phyloP scores from a whole-genome alignment of 306 rosid species.

The Albizia julibrissin region DNA sequence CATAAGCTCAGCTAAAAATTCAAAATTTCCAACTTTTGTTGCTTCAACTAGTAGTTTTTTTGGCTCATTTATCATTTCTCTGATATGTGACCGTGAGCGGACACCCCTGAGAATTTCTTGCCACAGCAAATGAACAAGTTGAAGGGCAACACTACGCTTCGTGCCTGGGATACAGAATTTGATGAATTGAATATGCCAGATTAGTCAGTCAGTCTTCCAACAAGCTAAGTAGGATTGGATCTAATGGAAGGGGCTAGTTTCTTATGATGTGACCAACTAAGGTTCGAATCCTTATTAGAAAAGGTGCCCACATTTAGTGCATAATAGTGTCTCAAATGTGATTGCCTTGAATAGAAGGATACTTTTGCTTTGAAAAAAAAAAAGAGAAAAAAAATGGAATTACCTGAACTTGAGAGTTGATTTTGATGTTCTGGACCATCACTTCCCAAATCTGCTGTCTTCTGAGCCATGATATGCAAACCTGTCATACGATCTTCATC shows the following conservation, averaged over 20 bases:
- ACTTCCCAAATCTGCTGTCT: slow-evolving; percentile 14
- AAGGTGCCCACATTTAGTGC: no score
- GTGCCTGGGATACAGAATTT: slow-evolving; percentile 13
- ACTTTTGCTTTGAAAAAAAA: no score
- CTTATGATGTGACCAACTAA: no score
- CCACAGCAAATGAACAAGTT: slow-evolving; percentile 37
- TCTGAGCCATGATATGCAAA: slow-evolving; percentile 37
- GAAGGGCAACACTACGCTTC: slow-evolving; percentile 13
- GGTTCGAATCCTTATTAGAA: no score
- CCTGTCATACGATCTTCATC: slow-evolving; percentile 23
- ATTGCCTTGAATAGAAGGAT: no score
- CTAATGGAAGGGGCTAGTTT: no score
- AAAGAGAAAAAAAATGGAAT: neutral
- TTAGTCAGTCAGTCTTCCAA: neutral
- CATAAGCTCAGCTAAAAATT: slow-evolving; percentile 37
- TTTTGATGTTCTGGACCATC: neutral
- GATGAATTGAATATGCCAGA: neutral
- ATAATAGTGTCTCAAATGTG: no score
- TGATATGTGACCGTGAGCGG: neutral
- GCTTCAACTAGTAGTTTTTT: slow-evolving; percentile 30
- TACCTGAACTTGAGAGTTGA: slow-evolving; percentile 12
- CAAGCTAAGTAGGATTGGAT: neutral
- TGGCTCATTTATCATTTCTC: neutral
- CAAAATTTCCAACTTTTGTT: slow-evolving; percentile 41
- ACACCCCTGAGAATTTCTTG: neutral